Conservation (phyloP, 139 green algal genomes). For the Ulvella scutata region DNA sequence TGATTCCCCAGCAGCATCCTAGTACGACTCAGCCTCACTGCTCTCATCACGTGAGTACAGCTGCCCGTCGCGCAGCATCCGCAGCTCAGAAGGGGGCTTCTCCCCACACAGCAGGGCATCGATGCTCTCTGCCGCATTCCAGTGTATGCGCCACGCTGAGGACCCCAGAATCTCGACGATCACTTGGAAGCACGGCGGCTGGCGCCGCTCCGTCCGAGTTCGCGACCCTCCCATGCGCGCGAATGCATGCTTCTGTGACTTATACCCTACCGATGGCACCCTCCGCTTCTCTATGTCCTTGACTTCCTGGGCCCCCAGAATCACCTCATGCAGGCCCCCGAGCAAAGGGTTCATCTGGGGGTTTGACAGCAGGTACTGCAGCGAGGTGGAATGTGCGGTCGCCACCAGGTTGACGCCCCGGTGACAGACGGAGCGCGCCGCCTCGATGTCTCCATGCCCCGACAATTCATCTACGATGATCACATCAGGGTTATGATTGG, state of each 20-base stretch:
- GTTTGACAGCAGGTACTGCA: background rate
- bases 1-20: background rate
- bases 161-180: background rate
- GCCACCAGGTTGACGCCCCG: background rate
- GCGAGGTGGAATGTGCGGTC: background rate
- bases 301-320: background rate
- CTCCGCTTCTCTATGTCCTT: background rate
- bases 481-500: constrained; percentile 38
- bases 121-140: background rate
- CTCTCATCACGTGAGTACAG: background rate
- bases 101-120: background rate
- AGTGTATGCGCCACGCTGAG: background rate
- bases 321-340: background rate
- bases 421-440: background rate
- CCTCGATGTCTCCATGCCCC: background rate
- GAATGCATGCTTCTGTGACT: background rate
- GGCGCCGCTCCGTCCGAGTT: background rate
- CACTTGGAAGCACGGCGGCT: background rate
- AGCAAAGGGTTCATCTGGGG: background rate
- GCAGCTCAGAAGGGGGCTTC: constrained; percentile 1
- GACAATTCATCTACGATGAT: constrained; percentile 23
- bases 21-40: too few relatives aligned
- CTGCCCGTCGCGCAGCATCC: background rate
- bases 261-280: background rate
- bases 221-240: background rate